phyloP scores from a whole-genome alignment of 106 monocot species.

The Amphibolis antarctica region DNA sequence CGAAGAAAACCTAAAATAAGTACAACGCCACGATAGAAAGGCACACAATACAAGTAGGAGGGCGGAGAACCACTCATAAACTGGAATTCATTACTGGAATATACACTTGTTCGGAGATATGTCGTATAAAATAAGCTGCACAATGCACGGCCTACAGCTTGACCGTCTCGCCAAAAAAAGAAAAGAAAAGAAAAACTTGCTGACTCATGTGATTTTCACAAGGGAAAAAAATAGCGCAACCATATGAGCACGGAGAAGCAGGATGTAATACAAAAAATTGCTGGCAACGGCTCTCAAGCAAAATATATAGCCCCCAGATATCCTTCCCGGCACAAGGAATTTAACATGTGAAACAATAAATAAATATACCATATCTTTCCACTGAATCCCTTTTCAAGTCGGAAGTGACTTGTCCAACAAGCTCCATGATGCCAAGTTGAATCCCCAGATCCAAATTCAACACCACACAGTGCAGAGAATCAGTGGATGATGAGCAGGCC shows the following conservation, averaged over 20 bases:
- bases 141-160: not conserved
- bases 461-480: not conserved
- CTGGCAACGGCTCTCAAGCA: not conserved
- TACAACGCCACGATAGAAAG: not conserved
- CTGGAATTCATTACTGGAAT: no score
- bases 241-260: not conserved
- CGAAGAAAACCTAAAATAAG: no score
- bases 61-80: no score
- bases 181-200: constrained; percentile 1
- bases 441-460: not conserved
- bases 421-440: not conserved
- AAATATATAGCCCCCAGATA: not conserved
- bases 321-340: not conserved
- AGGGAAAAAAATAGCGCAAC: not conserved
- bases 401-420: not conserved
- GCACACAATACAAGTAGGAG: not conserved
- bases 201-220: constrained; percentile 6
- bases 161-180: no score
- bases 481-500: not conserved
- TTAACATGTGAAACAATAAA: not conserved
- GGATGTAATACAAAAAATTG: constrained; percentile 4
- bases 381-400: not conserved
- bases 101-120: no score
- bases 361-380: not conserved
- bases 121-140: not conserved